Evolutionary conservation across 306 rosid species (phyloP).

Genomic region (Malus fusca): DNA sequence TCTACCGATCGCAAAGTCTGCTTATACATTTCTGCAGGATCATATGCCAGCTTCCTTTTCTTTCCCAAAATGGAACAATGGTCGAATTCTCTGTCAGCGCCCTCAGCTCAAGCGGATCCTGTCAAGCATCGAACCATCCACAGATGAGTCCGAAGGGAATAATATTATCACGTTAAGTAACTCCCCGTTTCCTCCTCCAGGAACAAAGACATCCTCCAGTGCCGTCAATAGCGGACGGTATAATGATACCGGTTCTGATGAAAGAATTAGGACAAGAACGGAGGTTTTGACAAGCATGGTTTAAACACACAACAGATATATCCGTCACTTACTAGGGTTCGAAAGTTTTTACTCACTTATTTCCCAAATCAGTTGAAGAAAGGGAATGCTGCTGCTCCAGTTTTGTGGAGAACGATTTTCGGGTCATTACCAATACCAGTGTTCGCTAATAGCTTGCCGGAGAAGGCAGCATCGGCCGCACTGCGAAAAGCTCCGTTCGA

Average conservation of each 20-base stretch:
- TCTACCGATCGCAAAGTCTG: conserved; percentile 67
- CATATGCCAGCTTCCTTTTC: conserved; percentile 44
- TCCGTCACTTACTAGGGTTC: background rate
- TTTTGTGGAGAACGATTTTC: conserved; percentile 16
- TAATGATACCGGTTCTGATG: conserved; percentile 46
- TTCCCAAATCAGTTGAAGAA: background rate
- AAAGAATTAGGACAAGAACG: conserved; percentile 38
- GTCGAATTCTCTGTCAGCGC: conserved; percentile 79
- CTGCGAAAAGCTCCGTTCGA: conserved; percentile 13
- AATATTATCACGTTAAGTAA: conserved; percentile 50
- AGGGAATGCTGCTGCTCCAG: background rate
- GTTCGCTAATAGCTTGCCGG: too few relatives aligned
- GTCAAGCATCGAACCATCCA: conserved; percentile 44
- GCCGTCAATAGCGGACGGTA: conserved; percentile 31
- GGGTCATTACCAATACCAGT: background rate
- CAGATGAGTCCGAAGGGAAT: conserved; percentile 32
- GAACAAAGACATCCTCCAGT: conserved; percentile 39
- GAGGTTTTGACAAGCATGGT: conserved; percentile 64
- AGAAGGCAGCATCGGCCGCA: background rate
- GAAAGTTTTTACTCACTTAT: background rate
- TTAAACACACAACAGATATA: conserved; percentile 29
- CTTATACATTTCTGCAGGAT: conserved; percentile 66
- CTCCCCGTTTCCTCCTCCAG: conserved; percentile 34
- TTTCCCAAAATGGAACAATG: conserved; percentile 80
- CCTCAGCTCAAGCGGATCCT: conserved; percentile 69